Base-by-base conservation (phyloP, 2,329 filamentous ascomycete genomes). In the Pseudonectria buxi region DNA sequence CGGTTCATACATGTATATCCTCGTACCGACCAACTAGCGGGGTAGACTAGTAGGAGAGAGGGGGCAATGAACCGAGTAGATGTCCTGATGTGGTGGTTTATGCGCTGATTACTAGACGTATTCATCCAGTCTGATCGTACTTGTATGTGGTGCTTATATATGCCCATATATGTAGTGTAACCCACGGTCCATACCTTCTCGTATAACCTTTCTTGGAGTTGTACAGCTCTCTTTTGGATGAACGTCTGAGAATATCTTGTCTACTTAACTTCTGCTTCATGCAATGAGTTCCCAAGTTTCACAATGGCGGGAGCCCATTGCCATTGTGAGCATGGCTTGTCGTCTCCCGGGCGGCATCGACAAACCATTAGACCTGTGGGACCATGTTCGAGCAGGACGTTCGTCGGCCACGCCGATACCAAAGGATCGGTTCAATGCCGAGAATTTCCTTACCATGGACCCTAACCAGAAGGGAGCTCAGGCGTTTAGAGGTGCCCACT, bases 321-420 rank as follows among this genome's bases (percentile, higher is more conserved):
- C 46, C 33, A 49, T 49, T 28, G 46, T 49, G 18, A 37, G 46
- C 32, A 49, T 49, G 46, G 47, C 47, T 10, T 50, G 47, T 14
- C 47, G 47, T 24, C 47, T 50, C 24, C 47, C 47, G 6, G 47
- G 47, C 6, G 47, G 45, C 14, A 51, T 50, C 25, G 41, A 49
- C 30, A 51, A 50, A 26, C 45, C 47, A 10, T 37, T 34, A 4
- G 47, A 50, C 30, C 41, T 50, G 6, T 50, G 47, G 47, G 43
- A 51, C 1, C 45, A 51, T 37, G 45, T 50, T 35, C 36, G 43
- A 31, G 45, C 43, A 38, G 44, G 43, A 9, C 35, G 38, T 15
- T 50, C 43, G 25, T 49, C 43, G 2, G 46, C 46, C 26, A 50
- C 42, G 6, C 25, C 45, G 14, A 50, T 50, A 32, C 47, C 47